These are phyloP conservation scores for Cokeromyces recurvatus DNA, from an alignment of 371 early-diverging fungal genomes.

Conservation along the genomic window DNA sequence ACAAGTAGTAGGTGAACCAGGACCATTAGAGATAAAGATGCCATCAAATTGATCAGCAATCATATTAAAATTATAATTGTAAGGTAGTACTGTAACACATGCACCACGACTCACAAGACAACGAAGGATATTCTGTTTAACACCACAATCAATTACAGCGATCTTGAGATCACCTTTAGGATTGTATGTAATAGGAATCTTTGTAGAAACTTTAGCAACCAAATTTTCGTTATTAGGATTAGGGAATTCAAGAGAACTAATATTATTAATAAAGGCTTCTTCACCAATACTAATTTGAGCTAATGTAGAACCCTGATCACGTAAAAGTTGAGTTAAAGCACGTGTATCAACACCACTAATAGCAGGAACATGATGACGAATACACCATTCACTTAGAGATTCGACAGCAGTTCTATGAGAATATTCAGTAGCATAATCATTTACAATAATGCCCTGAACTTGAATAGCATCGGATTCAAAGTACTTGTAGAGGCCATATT, in stretches of 20 bases:
- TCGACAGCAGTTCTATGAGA: conserved; percentile 89
- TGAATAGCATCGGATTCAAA: conserved; percentile 94
- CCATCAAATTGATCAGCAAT: conserved; percentile 73
- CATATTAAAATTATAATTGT: conserved; percentile 68
- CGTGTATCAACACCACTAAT: conserved; percentile 93
- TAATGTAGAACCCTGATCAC: conserved; percentile 84
- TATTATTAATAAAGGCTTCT: conserved; percentile 31
- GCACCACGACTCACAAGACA: conserved; percentile 76
- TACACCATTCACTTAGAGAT: conserved; percentile 86
- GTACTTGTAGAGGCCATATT: conserved; percentile 75
- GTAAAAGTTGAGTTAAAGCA: conserved; percentile 88
- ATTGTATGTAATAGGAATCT: conserved; percentile 67
- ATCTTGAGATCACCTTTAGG: conserved; percentile 68
- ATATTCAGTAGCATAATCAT: conserved; percentile 82
- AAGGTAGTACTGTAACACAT: conserved; percentile 82
- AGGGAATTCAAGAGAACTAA: conserved; percentile 37
- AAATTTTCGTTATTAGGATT: conserved; percentile 75
- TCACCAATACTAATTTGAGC: conserved; percentile 73
- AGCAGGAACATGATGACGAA: conserved; percentile 84
- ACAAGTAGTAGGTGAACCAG: conserved; percentile 79
- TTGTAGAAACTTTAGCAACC: conserved; percentile 52
- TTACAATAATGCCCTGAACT: conserved; percentile 85
- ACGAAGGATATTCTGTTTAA: conserved; percentile 90
- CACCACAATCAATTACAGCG: conserved; percentile 86
- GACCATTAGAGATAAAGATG: conserved; percentile 91